phyloP scores from a whole-genome alignment of 805 yeast genomes.

The Ogataea methanolica region DNA sequence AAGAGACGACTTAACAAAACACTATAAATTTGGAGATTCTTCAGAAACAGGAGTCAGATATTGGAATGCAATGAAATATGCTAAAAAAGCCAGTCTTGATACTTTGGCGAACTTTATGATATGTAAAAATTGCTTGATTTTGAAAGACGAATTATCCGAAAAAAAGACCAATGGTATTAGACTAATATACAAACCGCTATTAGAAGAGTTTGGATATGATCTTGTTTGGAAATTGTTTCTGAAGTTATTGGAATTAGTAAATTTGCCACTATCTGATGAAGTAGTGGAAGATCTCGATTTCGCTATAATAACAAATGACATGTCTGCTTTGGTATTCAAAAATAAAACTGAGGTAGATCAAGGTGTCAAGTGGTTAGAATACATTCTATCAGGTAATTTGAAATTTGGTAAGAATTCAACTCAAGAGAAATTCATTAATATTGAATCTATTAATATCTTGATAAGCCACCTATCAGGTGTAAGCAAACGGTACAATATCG shows the following conservation, averaged over 20 bases:
- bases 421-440: constrained; percentile 15
- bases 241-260: constrained; percentile 9
- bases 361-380: constrained; percentile 23
- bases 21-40: constrained; percentile 40
- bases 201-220: constrained; percentile 19
- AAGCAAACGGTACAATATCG: constrained; percentile 2
- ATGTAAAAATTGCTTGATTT: constrained; percentile 30
- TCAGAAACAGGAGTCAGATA: constrained; percentile 37
- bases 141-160: constrained; percentile 20
- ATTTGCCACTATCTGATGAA: not conserved
- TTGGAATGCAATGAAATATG: constrained; percentile 34
- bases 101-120: constrained; percentile 26
- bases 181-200: constrained; percentile 27
- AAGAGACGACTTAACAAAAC: constrained; percentile 36
- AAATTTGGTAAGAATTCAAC: constrained; percentile 19
- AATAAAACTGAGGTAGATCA: constrained; percentile 9
- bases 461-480: constrained; percentile 8
- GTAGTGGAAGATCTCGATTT: too few relatives aligned
- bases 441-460: constrained; percentile 7
- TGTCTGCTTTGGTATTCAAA: constrained; percentile 1
- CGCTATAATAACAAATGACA: too few relatives aligned
- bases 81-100: constrained; percentile 14
- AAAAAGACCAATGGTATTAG: constrained; percentile 25
- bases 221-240: constrained; percentile 13
- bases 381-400: constrained; percentile 14